phyloP scores from a whole-genome alignment of 805 yeast genomes.

The Wickerhamiella nectarea region DNA sequence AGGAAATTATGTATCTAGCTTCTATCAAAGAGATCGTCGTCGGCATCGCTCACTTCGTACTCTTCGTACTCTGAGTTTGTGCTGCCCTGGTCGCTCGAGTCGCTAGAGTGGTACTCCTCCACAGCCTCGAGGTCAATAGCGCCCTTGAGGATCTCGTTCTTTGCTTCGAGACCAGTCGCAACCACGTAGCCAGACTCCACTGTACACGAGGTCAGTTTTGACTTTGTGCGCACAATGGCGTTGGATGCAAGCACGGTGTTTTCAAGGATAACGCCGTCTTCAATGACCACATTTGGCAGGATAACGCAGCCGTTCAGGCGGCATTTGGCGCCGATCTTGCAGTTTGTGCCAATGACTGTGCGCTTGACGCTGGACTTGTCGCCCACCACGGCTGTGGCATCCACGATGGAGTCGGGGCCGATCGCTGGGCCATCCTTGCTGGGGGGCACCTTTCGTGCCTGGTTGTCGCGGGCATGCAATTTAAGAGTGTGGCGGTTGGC shows the following conservation, averaged over 20 bases:
- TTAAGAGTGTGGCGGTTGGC: conserved; percentile 71
- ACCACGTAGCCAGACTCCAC: conserved; percentile 72
- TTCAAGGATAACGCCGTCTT: conserved; percentile 59
- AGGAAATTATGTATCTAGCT: background rate
- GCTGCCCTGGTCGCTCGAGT: conserved; percentile 14
- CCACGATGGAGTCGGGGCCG: conserved; percentile 79
- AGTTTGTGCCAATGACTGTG: conserved; percentile 61
- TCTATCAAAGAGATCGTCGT: conserved; percentile 23
- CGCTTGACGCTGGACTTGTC: conserved; percentile 80
- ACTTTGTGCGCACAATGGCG: conserved; percentile 50
- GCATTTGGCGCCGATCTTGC: conserved; percentile 73
- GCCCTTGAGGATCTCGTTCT: conserved; percentile 20
- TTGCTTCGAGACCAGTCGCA: conserved; percentile 32
- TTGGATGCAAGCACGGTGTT: conserved; percentile 73
- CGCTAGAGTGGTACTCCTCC: conserved; percentile 20
- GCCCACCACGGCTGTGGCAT: conserved; percentile 50
- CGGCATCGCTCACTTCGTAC: conserved; percentile 20
- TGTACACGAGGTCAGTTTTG: conserved; percentile 63
- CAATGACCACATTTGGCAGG: conserved; percentile 55
- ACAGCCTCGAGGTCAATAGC: conserved; percentile 26
- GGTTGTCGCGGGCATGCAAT: conserved; percentile 33
- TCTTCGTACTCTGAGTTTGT: conserved; percentile 18
- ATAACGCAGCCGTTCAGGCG: conserved; percentile 78
- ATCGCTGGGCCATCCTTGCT: conserved; percentile 44
- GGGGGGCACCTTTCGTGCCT: conserved; percentile 15